Percentiles rank a stretch among this genome's conserved stretches.
Conservation (phyloP, 192 early-diverging fungal species). For the Backusella luteola region DNA sequence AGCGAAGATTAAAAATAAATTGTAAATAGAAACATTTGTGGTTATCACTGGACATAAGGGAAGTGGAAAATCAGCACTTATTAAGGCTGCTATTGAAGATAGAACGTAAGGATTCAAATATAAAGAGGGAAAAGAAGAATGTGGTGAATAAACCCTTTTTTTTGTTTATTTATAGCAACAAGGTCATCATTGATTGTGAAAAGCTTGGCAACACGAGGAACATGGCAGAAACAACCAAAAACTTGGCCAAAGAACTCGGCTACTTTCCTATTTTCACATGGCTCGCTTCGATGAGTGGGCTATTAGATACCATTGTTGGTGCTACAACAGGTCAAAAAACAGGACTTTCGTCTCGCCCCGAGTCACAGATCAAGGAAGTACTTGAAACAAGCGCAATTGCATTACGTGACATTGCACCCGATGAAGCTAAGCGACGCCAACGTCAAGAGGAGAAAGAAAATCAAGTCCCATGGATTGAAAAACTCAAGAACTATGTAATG, state of each 20-base stretch:
- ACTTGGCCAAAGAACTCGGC: constrained; percentile 81
- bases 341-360: constrained; percentile 77
- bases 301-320: constrained; percentile 84
- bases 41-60: constrained; percentile 86
- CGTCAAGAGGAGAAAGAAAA: constrained; percentile 13
- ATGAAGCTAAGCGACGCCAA: not conserved
- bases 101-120: constrained; percentile 45
- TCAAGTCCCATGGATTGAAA: not conserved
- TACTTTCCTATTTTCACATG: constrained; percentile 92
- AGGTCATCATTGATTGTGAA: constrained; percentile 79
- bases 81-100: constrained; percentile 65
- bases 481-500: not conserved
- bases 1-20: not conserved
- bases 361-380: constrained; percentile 80
- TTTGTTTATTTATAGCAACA: constrained; percentile 39
- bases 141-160: not conserved
- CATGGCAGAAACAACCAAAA: constrained; percentile 71
- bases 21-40: constrained; percentile 69
- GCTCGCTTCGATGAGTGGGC: constrained; percentile 64
- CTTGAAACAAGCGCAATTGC: constrained; percentile 79
- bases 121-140: not conserved
- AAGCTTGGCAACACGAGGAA: constrained; percentile 70
- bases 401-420: constrained; percentile 56
- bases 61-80: constrained; percentile 74
- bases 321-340: constrained; percentile 91